Evolutionary conservation across 2,329 filamentous ascomycete species (phyloP), one percentile per base, ranked within the genome.

Genomic region (Botrytis elliptica): DNA sequence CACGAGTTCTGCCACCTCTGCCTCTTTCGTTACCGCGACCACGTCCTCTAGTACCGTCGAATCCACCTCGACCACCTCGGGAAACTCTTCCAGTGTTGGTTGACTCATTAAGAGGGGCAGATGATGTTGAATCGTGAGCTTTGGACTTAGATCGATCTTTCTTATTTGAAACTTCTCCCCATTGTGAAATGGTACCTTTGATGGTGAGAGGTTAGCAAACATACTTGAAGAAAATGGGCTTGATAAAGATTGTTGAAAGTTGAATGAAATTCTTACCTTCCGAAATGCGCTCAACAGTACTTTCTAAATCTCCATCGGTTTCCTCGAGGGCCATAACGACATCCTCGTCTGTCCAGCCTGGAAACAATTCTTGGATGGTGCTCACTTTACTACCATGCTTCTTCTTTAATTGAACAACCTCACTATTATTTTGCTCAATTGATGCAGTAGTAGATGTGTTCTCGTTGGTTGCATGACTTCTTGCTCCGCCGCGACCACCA

Each of bases 341-440:
- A 83, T 98, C 95, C 83, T 95, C 93, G 81, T 97, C 93, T 79
- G 94, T 95, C 96, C 95, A 98, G 84, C 94, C 92, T 75, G 93
- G 90, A 86, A 97, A 98, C 85, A 98, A 91, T 83, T 97, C 95
- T 85, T 93, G 94, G 82, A 99, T 90, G 80, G 91, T 90, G 76
- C 87, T 87, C 79, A 97, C 89, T 85, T 95, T 93, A 81, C 86
- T 86, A 80, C 92, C 89, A 82, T 97, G 96, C 83, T 93, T 91
- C 87, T 93, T 94, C 89, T 97, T 97, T 82, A 98, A 90, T 84
- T 97, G 90, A 81, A 92, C 93, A 78, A 98, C 88, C 84, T 98
- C 95, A 83, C 93, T 93, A 83, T 97, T 92, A 81, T 98, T 95
- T 60, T 70, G 55, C 81, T 91, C 90, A 77, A 92, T 88, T 81